A percentile compares a stretch with the other conserved stretches of the same genome.
phyloP scores from a whole-genome alignment of 2,329 filamentous ascomycete genomes.

The Simplicillium aogashimaense region DNA sequence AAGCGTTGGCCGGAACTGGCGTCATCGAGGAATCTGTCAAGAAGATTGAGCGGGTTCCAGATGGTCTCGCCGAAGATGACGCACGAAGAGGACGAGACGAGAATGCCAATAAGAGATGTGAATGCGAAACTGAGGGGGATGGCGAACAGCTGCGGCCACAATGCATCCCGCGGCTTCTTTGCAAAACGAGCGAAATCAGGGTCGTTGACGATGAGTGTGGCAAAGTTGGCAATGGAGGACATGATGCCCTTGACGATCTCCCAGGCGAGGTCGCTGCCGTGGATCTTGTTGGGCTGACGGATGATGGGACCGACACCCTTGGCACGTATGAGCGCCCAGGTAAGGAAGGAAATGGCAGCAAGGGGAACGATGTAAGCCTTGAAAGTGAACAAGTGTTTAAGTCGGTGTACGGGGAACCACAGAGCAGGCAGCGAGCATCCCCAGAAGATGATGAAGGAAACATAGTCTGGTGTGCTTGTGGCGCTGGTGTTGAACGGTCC shows the following conservation, averaged over 20 bases:
- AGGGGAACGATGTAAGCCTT: constrained; percentile 78
- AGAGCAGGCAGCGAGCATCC: constrained; percentile 69
- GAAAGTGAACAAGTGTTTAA: constrained; percentile 82
- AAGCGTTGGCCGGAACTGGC: constrained; percentile 60
- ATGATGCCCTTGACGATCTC: constrained; percentile 77
- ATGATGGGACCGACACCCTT: constrained; percentile 79
- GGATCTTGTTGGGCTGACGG: constrained; percentile 49
- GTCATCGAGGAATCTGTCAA: constrained; percentile 58
- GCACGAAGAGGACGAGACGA: constrained; percentile 63
- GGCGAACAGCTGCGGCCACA: constrained; percentile 71
- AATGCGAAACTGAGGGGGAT: constrained; percentile 65
- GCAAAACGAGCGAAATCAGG: constrained; percentile 84
- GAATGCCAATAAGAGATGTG: constrained; percentile 77
- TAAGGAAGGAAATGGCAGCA: constrained; percentile 78
- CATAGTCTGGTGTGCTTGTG: constrained; percentile 65
- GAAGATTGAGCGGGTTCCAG: constrained; percentile 63
- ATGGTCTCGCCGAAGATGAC: constrained; percentile 58
- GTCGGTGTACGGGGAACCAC: constrained; percentile 82
- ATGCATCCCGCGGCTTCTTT: constrained; percentile 60
- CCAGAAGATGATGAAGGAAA: constrained; percentile 86
- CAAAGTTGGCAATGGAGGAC: constrained; percentile 84
- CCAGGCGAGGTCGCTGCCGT: constrained; percentile 68
- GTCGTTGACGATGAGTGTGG: constrained; percentile 73
- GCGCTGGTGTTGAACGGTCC: constrained; percentile 60
- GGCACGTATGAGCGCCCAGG: constrained; percentile 76